phyloP scores from a whole-genome alignment of 2,329 filamentous ascomycete genomes.

The Claviceps sp. region DNA sequence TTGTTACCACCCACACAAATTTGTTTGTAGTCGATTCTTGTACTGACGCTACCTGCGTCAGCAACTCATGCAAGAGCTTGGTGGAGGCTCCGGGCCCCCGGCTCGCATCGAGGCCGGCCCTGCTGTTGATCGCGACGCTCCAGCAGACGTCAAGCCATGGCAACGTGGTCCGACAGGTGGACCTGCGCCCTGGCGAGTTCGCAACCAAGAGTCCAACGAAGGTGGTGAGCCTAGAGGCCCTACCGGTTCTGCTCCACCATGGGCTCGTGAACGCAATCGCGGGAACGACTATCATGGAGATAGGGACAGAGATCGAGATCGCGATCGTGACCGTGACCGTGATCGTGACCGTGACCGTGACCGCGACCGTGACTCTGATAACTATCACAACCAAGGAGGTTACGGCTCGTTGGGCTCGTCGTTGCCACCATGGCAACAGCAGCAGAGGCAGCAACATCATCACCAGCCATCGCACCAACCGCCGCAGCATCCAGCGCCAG shows the following conservation, averaged over 20 bases:
- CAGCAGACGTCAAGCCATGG: slow-evolving; percentile 66
- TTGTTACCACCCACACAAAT: slow-evolving; percentile 5
- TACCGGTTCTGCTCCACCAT: slow-evolving; percentile 40
- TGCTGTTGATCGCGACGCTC: slow-evolving; percentile 38
- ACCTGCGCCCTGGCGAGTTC: slow-evolving; percentile 64
- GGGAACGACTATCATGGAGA: slow-evolving; percentile 25
- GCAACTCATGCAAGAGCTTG: slow-evolving; percentile 97
- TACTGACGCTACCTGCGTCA: slow-evolving; percentile 31
- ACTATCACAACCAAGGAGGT: slow-evolving; percentile 13
- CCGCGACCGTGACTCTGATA: slow-evolving; percentile 10
- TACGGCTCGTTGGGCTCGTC: slow-evolving; percentile 14
- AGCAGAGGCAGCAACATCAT: slow-evolving; percentile 8
- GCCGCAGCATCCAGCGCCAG: slow-evolving; percentile 35
- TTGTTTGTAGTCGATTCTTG: neutral
- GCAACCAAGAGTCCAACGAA: slow-evolving; percentile 37
- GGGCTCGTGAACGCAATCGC: slow-evolving; percentile 46
- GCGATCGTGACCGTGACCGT: neutral
- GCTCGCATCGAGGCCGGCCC: slow-evolving; percentile 81
- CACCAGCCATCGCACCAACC: neutral
- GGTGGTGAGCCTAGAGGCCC: slow-evolving; percentile 32
- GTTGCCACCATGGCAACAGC: slow-evolving; percentile 30
- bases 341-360: slow-evolving; percentile 9
- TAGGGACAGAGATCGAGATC: slow-evolving; percentile 9
- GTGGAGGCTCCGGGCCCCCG: slow-evolving; percentile 56
- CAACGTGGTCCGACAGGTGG: slow-evolving; percentile 74